Conservation (phyloP, 139 green algal genomes). For the Micractinium sp. region DNA sequence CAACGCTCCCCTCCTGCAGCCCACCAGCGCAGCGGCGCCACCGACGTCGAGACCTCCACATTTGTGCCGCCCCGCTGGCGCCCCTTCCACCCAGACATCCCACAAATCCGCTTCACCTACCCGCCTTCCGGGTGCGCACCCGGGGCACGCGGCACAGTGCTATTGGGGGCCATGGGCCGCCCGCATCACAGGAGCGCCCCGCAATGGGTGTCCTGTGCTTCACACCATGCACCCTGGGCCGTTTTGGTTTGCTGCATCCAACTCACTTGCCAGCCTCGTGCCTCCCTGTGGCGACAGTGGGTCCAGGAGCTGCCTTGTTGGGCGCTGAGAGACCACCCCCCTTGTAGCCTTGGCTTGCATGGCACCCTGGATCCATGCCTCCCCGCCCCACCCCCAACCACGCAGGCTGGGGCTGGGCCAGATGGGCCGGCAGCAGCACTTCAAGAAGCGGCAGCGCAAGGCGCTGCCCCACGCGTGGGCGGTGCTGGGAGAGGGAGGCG, state of each 20-base stretch:
- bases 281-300: too few species aligned
- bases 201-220: too few species aligned
- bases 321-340: too few species aligned
- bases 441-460: constrained; percentile 2
- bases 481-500: constrained; percentile 23
- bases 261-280: too few species aligned
- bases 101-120: constrained; percentile 50
- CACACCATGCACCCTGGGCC: too few species aligned
- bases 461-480: constrained; percentile 15
- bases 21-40: constrained; percentile 23
- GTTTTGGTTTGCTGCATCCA: too few species aligned
- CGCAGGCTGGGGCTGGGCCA: neutral
- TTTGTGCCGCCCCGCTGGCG: constrained; percentile 50
- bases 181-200: too few species aligned
- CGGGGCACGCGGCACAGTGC: too few species aligned
- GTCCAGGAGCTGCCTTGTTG: too few species aligned
- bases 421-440: neutral
- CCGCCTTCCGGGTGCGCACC: constrained; percentile 14
- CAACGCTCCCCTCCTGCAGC: neutral
- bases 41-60: neutral
- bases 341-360: too few species aligned
- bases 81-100: constrained; percentile 9
- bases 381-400: too few species aligned
- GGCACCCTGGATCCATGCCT: neutral
- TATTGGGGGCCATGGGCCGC: too few species aligned